These are phyloP conservation scores for Moringa oleifera DNA, from an alignment of 345 rosid genomes.

Conservation along the genomic window DNA sequence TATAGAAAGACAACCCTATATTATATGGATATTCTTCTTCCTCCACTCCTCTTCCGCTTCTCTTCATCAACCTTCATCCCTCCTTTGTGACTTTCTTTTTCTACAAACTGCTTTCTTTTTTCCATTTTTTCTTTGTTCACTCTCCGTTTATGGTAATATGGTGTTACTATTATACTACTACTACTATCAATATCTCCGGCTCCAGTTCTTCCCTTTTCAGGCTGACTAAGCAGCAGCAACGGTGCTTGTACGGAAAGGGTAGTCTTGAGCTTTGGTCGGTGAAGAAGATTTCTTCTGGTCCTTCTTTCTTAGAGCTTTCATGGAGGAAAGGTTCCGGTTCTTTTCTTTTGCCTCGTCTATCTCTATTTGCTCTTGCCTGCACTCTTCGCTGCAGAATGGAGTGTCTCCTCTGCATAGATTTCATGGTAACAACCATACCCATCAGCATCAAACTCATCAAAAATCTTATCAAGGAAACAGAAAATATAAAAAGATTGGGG, in stretches of 20 bases:
- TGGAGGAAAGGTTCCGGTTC: constrained; percentile 54
- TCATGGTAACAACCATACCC: constrained; percentile 1
- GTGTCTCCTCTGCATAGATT: constrained; percentile 64
- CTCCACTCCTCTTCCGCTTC: constrained; percentile 27
- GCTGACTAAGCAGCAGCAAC: constrained; percentile 39
- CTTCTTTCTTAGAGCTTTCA: constrained; percentile 47
- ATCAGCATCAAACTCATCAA: too few relatives aligned
- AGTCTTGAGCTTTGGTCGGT: constrained; percentile 25
- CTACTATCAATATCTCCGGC: not conserved
- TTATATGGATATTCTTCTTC: constrained; percentile 11
- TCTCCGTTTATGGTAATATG: not conserved
- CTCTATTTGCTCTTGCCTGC: constrained; percentile 78
- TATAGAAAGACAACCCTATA: too few relatives aligned
- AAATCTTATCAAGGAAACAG: too few relatives aligned
- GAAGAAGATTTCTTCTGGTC: constrained; percentile 38
- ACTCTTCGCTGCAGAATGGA: constrained; percentile 83
- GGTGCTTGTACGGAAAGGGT: constrained; percentile 32
- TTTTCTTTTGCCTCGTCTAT: constrained; percentile 58
- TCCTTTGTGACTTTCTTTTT: not conserved
- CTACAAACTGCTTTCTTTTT: not conserved
- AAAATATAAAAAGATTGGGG: too few relatives aligned
- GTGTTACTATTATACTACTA: not conserved
- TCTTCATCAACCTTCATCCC: constrained; percentile 5
- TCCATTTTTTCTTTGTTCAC: not conserved
- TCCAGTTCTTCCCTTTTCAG: not conserved